phyloP scores from a whole-genome alignment of 805 yeast species.

The Starmerella potacharoeniae region DNA sequence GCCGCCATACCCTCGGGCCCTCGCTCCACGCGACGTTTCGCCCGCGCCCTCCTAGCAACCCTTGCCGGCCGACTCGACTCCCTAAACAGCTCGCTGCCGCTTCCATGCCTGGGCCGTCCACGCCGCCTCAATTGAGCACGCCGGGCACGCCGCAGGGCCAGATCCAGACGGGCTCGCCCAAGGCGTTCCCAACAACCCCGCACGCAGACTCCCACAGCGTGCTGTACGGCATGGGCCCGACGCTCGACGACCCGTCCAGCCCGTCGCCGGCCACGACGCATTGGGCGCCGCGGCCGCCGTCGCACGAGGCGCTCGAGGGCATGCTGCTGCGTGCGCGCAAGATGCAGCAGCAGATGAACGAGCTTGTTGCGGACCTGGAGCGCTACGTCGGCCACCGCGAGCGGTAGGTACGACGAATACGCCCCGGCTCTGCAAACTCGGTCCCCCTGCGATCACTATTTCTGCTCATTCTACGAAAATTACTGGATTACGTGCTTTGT shows the following conservation, averaged over 20 bases:
- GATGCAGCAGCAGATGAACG: conserved; percentile 14
- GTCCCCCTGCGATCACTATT: no score
- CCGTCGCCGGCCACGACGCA: conserved; percentile 12
- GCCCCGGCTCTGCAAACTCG: no score
- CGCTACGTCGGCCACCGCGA: background rate
- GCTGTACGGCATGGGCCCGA: conserved; percentile 19
- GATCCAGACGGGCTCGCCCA: background rate
- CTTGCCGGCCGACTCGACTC: background rate
- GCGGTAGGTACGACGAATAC: background rate
- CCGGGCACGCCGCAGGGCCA: conserved; percentile 14
- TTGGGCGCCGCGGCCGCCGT: conserved; percentile 4
- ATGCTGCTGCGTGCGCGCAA: conserved; percentile 8
- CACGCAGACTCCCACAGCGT: conserved; percentile 2
- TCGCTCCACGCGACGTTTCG: background rate
- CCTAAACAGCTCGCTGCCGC: background rate
- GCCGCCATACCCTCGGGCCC: background rate
- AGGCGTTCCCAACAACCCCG: conserved; percentile 14
- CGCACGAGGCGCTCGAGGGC: conserved; percentile 2
- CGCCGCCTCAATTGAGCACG: conserved; percentile 5
- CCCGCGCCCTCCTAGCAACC: background rate
- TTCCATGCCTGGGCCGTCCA: background rate
- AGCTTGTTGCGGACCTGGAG: conserved; percentile 8
- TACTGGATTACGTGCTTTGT: no score
- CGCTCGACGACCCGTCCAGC: conserved; percentile 19
- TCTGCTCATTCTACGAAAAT: no score